Conservation (phyloP, 306 rosid genomes). For the Dalbergia cochinchinensis region DNA sequence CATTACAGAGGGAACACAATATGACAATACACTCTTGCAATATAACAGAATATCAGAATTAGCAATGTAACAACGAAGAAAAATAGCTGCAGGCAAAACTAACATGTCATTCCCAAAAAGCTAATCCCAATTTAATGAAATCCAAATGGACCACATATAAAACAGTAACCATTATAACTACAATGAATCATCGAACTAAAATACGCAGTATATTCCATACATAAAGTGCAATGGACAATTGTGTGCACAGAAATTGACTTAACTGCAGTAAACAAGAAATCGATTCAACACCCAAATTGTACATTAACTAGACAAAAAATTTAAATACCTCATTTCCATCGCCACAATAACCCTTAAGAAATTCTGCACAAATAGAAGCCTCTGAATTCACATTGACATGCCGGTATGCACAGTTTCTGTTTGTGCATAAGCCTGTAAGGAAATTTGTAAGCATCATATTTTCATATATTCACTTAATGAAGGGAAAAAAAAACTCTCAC, state of each 20-base stretch:
- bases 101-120: not conserved
- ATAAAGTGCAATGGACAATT: slow-evolving; percentile 4
- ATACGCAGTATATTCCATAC: not conserved
- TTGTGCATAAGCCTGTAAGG: slow-evolving; percentile 91
- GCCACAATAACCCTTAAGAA: slow-evolving; percentile 94
- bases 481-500: slow-evolving; percentile 42
- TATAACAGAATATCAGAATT: slow-evolving; percentile 4
- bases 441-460: slow-evolving; percentile 58
- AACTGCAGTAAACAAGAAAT: not conserved
- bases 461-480: slow-evolving; percentile 38
- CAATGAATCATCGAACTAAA: too few relatives aligned
- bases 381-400: slow-evolving; percentile 93
- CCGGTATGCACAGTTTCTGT: slow-evolving; percentile 82
- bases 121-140: not conserved
- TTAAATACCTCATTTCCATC: slow-evolving; percentile 85
- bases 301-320: slow-evolving; percentile 20
- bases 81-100: slow-evolving; percentile 18
- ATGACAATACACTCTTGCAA: not conserved
- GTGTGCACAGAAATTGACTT: slow-evolving; percentile 10
- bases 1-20: slow-evolving; percentile 20
- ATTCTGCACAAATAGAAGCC: slow-evolving; percentile 86
- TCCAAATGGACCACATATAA: slow-evolving; percentile 9
- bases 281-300: slow-evolving; percentile 19
- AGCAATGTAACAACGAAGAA: slow-evolving; percentile 16
- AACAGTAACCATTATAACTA: slow-evolving; percentile 2